Conservation (phyloP, 345 rosid genomes). For the Lepidium aucheri region DNA sequence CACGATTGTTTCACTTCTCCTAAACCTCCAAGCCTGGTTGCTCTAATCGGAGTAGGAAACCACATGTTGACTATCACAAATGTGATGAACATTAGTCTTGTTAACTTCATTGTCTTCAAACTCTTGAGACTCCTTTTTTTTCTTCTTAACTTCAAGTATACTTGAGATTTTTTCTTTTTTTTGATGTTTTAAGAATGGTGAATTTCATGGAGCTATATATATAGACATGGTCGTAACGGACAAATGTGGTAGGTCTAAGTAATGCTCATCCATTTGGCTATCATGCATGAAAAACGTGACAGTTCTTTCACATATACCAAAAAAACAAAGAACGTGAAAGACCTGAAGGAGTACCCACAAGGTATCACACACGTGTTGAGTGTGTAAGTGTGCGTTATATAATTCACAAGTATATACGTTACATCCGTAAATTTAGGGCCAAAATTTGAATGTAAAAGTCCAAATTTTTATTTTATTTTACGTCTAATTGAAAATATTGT, state of each 20-base stretch:
- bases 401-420: neutral
- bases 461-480: too few relatives aligned
- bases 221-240: neutral
- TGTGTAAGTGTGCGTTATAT: neutral
- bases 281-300: neutral
- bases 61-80: neutral
- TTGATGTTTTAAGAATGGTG: neutral
- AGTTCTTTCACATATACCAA: too few relatives aligned
- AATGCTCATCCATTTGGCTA: neutral
- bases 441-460: too few relatives aligned
- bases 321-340: too few relatives aligned
- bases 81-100: neutral
- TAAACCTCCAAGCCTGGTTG: neutral
- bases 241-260: neutral
- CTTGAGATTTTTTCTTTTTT: neutral
- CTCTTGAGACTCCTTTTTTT: neutral
- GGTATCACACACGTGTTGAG: neutral
- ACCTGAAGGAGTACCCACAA: neutral
- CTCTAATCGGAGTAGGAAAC: neutral
- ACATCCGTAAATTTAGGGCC: too few relatives aligned
- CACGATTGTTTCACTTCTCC: slow-evolving; percentile 4
- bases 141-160: too few relatives aligned
- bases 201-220: neutral
- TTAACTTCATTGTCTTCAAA: neutral
- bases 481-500: too few relatives aligned